Evolutionary conservation across 2,329 filamentous ascomycete genomes (phyloP).

Genomic region (Fusarium sp.): DNA sequence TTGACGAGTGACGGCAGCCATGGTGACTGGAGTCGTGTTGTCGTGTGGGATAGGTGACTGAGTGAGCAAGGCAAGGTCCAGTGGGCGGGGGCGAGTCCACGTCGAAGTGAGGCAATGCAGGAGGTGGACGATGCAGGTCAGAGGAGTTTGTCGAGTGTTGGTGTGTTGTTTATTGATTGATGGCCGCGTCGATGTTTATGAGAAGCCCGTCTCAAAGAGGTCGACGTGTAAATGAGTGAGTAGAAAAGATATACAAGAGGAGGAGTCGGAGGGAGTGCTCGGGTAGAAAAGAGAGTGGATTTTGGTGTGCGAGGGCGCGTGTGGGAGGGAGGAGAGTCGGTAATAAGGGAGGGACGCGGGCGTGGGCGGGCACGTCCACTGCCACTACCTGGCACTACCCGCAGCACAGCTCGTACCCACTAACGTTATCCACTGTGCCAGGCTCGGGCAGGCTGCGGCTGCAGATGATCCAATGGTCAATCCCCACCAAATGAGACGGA

Average conservation of each 20-base stretch:
- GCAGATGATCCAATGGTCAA: neutral
- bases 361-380: neutral
- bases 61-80: neutral
- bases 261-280: conserved; percentile 29
- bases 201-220: conserved; percentile 6
- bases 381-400: neutral
- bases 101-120: conserved; percentile 4
- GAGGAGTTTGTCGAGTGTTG: neutral
- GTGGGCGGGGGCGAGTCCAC: neutral
- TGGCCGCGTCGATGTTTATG: conserved; percentile 12
- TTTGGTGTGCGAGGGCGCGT: conserved; percentile 38
- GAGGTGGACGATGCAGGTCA: neutral
- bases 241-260: conserved; percentile 6
- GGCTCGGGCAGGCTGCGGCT: neutral
- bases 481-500: neutral
- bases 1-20: conserved; percentile 72
- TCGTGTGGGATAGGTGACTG: conserved; percentile 1
- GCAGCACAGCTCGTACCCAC: too few relatives aligned
- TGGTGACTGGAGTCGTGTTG: conserved; percentile 46
- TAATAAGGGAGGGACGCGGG: conserved; percentile 36
- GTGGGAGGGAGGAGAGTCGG: conserved; percentile 31
- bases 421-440: too few relatives aligned
- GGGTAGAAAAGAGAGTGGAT: conserved; percentile 40
- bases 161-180: conserved; percentile 33
- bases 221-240: conserved; percentile 23